These are phyloP conservation scores for Claviceps capensis DNA, from an alignment of 2,329 filamentous ascomycete genomes.

Conservation along the genomic window DNA sequence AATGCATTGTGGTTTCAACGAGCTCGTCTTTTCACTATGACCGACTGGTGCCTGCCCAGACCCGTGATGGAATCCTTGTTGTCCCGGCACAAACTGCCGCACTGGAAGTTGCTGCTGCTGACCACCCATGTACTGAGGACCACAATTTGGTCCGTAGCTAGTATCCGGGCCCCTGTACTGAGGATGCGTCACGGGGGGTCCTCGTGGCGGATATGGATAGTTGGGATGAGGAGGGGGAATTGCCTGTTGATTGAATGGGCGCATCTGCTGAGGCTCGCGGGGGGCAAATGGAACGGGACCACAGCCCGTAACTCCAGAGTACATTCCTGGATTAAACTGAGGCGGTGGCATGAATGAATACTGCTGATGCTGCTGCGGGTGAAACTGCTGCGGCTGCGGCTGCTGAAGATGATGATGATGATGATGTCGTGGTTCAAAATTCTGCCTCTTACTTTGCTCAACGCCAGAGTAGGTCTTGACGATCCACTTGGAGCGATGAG, in stretches of 20 bases:
- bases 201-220: background rate
- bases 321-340: background rate
- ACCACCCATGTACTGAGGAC: background rate
- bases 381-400: background rate
- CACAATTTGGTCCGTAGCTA: background rate
- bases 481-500: conserved; percentile 20
- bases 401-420: background rate
- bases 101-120: background rate
- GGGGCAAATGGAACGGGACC: background rate
- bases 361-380: background rate
- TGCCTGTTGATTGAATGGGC: background rate
- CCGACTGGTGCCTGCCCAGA: background rate
- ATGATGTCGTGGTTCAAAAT: background rate
- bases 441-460: conserved; percentile 1
- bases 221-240: background rate
- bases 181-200: background rate
- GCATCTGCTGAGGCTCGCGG: conserved; percentile 1
- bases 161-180: background rate
- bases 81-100: background rate
- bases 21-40: background rate
- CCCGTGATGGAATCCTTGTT: background rate
- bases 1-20: background rate
- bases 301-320: background rate
- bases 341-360: background rate
- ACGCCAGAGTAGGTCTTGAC: background rate